Conservation (phyloP, 2,329 filamentous ascomycete genomes). For the Monosporascus sp. region DNA sequence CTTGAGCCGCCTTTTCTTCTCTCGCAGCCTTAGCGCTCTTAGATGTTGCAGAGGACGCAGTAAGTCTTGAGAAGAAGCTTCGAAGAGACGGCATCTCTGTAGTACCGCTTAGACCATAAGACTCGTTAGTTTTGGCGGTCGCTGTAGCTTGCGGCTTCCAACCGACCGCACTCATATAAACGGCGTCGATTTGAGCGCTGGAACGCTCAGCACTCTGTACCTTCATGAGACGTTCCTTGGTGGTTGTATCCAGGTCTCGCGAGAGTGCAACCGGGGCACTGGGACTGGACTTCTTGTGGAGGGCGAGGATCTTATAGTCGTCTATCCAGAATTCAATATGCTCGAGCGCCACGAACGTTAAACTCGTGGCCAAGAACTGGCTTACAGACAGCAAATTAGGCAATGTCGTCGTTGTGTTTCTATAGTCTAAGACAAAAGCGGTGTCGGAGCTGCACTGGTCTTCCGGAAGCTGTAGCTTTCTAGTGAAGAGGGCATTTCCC, state of each 20-base stretch:
- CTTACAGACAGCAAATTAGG: slow-evolving; percentile 81
- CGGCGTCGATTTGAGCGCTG: slow-evolving; percentile 86
- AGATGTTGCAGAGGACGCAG: slow-evolving; percentile 43
- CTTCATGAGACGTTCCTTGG: slow-evolving; percentile 84
- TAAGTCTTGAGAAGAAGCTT: slow-evolving; percentile 77
- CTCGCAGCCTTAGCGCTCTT: slow-evolving; percentile 51
- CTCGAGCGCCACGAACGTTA: slow-evolving; percentile 90
- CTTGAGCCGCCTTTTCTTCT: slow-evolving; percentile 59
- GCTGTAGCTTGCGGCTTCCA: slow-evolving; percentile 61
- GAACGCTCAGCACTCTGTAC: slow-evolving; percentile 75
- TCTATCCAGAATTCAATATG: slow-evolving; percentile 88
- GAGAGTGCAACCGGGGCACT: slow-evolving; percentile 69
- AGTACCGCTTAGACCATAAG: slow-evolving; percentile 40
- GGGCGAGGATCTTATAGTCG: slow-evolving; percentile 70
- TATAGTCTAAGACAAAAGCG: slow-evolving; percentile 90
- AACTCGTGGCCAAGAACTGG: slow-evolving; percentile 88
- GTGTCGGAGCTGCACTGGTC: slow-evolving; percentile 66
- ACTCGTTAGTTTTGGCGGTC: slow-evolving; percentile 39
- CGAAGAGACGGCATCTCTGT: slow-evolving; percentile 59
- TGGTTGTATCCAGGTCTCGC: slow-evolving; percentile 72
- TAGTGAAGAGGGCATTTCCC: slow-evolving; percentile 92
- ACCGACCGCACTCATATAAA: slow-evolving; percentile 80
- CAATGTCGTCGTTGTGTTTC: slow-evolving; percentile 79
- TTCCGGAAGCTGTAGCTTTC: slow-evolving; percentile 68
- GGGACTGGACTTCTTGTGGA: slow-evolving; percentile 83